phyloP scores from a whole-genome alignment of 768 basidiomycete species.

The Goffeauzyma gilvescens region DNA sequence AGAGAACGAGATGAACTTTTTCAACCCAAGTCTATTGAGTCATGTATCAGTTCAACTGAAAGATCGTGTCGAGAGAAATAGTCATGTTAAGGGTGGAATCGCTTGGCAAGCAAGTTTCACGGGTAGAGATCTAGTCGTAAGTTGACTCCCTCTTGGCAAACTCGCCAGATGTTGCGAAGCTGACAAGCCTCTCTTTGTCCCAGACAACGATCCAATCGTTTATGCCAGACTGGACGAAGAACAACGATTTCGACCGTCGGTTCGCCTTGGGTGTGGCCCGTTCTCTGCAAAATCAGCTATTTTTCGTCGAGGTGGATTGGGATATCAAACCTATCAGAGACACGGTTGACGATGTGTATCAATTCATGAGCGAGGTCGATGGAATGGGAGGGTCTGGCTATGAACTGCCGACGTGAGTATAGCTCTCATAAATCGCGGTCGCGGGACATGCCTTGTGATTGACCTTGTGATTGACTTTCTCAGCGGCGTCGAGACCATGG shows the following conservation, averaged over 20 bases:
- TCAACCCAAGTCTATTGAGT: conserved; percentile 70
- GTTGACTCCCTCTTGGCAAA: conserved; percentile 25
- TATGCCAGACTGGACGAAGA: conserved; percentile 63
- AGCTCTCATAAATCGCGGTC: not conserved
- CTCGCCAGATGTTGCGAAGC: not conserved
- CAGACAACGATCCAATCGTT: conserved; percentile 75
- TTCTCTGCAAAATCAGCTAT: conserved; percentile 74
- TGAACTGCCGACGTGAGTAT: conserved; percentile 21
- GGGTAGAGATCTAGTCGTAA: conserved; percentile 78
- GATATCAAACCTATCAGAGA: conserved; percentile 62
- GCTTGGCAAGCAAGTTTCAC: conserved; percentile 81
- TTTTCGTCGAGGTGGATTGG: conserved; percentile 96
- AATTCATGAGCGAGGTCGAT: conserved; percentile 59
- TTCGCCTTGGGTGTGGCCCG: conserved; percentile 74
- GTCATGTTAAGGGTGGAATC: conserved; percentile 81
- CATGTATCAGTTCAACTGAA: conserved; percentile 75
- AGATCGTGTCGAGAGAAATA: conserved; percentile 70
- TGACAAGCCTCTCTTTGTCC: conserved; percentile 2
- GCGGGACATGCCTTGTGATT: not conserved
- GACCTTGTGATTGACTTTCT: not conserved
- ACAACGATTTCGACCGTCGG: conserved; percentile 56
- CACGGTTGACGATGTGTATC: conserved; percentile 80
- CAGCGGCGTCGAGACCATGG: conserved; percentile 70
- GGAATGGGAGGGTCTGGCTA: conserved; percentile 19
- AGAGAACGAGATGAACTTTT: conserved; percentile 53